Evolutionary conservation across 1,139 yeast species (phyloP).

Genomic region (Geotrichum candidum): DNA sequence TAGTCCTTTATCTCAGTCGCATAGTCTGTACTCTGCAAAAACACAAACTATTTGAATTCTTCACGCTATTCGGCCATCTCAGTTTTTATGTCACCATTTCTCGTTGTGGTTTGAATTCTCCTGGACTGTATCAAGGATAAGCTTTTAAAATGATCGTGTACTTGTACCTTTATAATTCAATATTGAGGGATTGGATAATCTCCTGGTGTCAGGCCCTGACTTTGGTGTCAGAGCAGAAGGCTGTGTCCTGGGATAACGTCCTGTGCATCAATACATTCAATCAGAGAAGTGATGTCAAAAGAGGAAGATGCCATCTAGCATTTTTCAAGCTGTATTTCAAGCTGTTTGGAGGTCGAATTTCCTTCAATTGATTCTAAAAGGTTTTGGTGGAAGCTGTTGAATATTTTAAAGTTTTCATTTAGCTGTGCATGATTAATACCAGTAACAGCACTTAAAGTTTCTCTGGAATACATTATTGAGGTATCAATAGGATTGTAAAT

Average conservation of each 20-base stretch:
- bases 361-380: constrained; percentile 11
- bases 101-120: neutral
- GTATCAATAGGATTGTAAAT: neutral
- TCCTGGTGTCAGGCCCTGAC: constrained; percentile 9
- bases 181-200: constrained; percentile 11
- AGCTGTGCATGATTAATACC: constrained; percentile 16
- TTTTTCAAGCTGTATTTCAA: constrained; percentile 13
- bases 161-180: constrained; percentile 13
- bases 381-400: constrained; percentile 3
- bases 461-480: neutral
- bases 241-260: constrained; percentile 2
- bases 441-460: constrained; percentile 16
- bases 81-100: constrained; percentile 2
- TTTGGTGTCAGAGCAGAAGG: constrained; percentile 6
- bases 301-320: constrained; percentile 9
- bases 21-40: constrained; percentile 10
- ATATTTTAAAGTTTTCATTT: constrained; percentile 4
- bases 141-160: constrained; percentile 18
- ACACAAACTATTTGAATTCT: constrained; percentile 19
- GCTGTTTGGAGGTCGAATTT: constrained; percentile 1
- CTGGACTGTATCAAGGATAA: constrained; percentile 18
- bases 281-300: neutral
- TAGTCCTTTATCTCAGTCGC: constrained; percentile 12
- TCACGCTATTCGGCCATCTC: constrained; percentile 18
- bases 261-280: neutral